Base-by-base conservation (phyloP, 202 grass and related monocot genomes). In the Tripidium arundinaceum region DNA sequence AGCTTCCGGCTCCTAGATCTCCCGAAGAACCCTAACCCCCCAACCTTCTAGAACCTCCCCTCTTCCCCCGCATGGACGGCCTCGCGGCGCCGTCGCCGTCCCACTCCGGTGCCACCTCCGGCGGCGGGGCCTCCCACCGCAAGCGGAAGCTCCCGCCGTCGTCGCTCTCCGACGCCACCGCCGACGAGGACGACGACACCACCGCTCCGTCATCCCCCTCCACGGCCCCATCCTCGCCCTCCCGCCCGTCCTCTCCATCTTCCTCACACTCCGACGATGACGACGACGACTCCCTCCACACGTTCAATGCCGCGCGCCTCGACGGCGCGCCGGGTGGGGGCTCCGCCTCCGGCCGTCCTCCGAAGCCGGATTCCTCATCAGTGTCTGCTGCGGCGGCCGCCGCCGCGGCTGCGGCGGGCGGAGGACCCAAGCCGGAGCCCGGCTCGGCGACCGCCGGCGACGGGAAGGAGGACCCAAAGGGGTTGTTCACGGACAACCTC, bases 401-500 rank as follows among this genome's bases (percentile, higher is more conserved):
- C 6, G 83, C 62, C 0, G 50, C 76, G 1, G 79, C 84, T 54
- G 40, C 83, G 1, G 70, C 68, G 0, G 78, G 70, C 1, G 28
- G 55, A 27, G 85, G 70, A 13, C 67, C 83, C 34, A 92, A 87
- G 58, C 65, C 79, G 3, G 93, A 92, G 16, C 46, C 72, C 5
- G 72, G 77, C 39, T 79, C 86, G 25, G 83, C 68, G 14, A 80
- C 81, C 62, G 21, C 84, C 37, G 52, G 90, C 73, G 79, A 96
- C 81, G 90, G 90, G 16, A 91, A 99, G 84, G 97, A 99, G 70
- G 93, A 93, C 25, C 27, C 86, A 19, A 99, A 99, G 84, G 91
- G 90, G 13, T 78, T 96, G 19, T 99, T 96, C 65, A 96, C 96
- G 9, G 96, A 99, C 54, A 99, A 93, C 66, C 91, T 99, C 83